Evolutionary conservation across 2,329 filamentous ascomycete genomes (phyloP).

Genomic region (Scytalidium lignicola): DNA sequence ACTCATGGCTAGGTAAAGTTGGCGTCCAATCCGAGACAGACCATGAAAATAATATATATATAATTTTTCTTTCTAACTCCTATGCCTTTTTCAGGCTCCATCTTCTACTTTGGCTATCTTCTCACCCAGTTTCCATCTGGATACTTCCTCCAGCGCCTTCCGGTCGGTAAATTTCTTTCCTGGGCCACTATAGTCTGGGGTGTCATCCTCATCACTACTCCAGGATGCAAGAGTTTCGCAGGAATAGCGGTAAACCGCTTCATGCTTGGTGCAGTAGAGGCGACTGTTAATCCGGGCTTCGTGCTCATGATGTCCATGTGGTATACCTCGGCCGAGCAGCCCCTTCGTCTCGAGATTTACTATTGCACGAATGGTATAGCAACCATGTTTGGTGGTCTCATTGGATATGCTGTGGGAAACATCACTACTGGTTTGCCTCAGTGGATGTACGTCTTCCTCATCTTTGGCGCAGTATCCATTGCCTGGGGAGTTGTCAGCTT

Average conservation of each 20-base stretch:
- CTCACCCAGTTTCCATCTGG: constrained; percentile 39
- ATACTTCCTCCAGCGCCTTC: constrained; percentile 41
- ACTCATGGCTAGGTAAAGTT: constrained; percentile 40
- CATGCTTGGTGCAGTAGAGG: constrained; percentile 60
- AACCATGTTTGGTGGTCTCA: constrained; percentile 52
- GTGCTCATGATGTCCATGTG: constrained; percentile 51
- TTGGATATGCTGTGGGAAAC: constrained; percentile 46
- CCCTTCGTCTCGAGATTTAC: constrained; percentile 46
- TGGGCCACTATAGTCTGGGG: constrained; percentile 42
- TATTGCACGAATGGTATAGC: constrained; percentile 55
- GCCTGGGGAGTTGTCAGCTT: constrained; percentile 50
- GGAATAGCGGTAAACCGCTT: constrained; percentile 60
- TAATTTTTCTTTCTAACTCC: no score
- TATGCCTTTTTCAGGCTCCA: constrained; percentile 32
- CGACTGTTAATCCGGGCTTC: constrained; percentile 45
- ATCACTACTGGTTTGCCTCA: constrained; percentile 44
- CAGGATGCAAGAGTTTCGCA: constrained; percentile 50
- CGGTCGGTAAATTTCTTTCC: constrained; percentile 43
- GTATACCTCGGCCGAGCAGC: constrained; percentile 41
- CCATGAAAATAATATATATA: background rate
- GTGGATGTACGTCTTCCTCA: constrained; percentile 56
- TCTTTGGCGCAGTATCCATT: constrained; percentile 51
- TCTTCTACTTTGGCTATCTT: constrained; percentile 48
- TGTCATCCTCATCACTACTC: constrained; percentile 40
- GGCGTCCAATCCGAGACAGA: constrained; percentile 3